phyloP scores from a whole-genome alignment of 768 basidiomycete genomes.

The Pholiota conissans region DNA sequence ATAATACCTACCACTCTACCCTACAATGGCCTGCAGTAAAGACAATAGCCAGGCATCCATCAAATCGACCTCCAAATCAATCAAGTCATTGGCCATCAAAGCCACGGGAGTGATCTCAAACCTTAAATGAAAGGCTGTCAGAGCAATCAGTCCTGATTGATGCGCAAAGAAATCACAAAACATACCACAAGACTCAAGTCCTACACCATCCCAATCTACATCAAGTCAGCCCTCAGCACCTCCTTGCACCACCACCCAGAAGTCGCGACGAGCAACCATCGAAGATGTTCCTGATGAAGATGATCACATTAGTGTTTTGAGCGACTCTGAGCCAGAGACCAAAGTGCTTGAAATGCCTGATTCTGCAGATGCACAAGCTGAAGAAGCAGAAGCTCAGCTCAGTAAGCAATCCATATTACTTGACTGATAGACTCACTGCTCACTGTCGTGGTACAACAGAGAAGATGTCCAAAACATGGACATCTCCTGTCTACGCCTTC shows the following conservation, averaged over 20 bases:
- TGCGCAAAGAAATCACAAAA: background rate
- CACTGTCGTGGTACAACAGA: too few species aligned
- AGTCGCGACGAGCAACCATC: too few species aligned
- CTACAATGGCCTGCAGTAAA: background rate
- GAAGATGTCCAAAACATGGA: too few species aligned
- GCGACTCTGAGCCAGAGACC: too few species aligned
- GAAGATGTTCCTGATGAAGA: too few species aligned
- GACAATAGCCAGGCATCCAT: background rate
- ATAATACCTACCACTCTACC: background rate
- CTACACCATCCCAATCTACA: background rate
- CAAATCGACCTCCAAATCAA: background rate
- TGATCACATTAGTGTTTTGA: too few species aligned
- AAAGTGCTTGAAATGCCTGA: too few species aligned
- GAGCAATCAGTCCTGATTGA: background rate
- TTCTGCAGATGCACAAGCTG: too few species aligned
- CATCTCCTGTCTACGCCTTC: constrained; percentile 16
- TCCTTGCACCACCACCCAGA: too few species aligned
- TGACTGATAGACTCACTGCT: too few species aligned
- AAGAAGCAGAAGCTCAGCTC: too few species aligned
- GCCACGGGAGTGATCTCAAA: background rate
- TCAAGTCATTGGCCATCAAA: background rate
- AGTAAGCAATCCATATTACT: too few species aligned
- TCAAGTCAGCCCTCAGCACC: background rate
- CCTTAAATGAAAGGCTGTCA: background rate
- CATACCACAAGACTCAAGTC: background rate